Evolutionary conservation across 768 basidiomycete species (phyloP).

Genomic region (Hydnum rufescens): DNA sequence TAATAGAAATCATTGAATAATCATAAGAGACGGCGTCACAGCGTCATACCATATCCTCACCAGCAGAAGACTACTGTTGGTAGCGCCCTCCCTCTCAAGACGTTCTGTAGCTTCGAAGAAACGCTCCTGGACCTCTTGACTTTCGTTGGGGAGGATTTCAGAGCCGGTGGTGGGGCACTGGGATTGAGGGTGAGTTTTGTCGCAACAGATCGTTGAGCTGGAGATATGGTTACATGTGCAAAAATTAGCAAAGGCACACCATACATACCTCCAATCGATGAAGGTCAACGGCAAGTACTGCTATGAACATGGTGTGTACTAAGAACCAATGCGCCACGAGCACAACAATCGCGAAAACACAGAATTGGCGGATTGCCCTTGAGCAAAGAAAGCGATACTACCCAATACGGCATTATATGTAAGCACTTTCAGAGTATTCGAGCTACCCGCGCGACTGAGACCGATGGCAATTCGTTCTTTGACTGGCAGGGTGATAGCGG

Average conservation of each 20-base stretch:
- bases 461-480: conserved; percentile 86
- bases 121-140: not conserved
- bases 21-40: conserved; percentile 3
- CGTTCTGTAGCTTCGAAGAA: not conserved
- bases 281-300: conserved; percentile 88
- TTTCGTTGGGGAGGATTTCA: not conserved
- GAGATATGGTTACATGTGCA: conserved; percentile 9
- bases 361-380: conserved; percentile 82
- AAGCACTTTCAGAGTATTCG: conserved; percentile 81
- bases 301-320: conserved; percentile 87
- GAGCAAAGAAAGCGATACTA: conserved; percentile 49
- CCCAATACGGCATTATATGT: conserved; percentile 69
- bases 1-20: conserved; percentile 14
- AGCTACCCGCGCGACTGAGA: conserved; percentile 71
- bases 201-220: conserved; percentile 73
- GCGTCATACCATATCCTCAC: conserved; percentile 30
- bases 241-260: conserved; percentile 11
- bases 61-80: conserved; percentile 38
- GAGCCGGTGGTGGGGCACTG: conserved; percentile 7
- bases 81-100: conserved; percentile 2
- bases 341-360: conserved; percentile 82
- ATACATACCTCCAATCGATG: conserved; percentile 59
- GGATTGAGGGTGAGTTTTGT: conserved; percentile 34
- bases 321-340: conserved; percentile 95
- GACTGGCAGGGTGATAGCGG: conserved; percentile 69